Evolutionary conservation across 2,329 filamentous ascomycete species (phyloP), one percentile per base, ranked within the genome.

Genomic region (Ascochyta lentis): DNA sequence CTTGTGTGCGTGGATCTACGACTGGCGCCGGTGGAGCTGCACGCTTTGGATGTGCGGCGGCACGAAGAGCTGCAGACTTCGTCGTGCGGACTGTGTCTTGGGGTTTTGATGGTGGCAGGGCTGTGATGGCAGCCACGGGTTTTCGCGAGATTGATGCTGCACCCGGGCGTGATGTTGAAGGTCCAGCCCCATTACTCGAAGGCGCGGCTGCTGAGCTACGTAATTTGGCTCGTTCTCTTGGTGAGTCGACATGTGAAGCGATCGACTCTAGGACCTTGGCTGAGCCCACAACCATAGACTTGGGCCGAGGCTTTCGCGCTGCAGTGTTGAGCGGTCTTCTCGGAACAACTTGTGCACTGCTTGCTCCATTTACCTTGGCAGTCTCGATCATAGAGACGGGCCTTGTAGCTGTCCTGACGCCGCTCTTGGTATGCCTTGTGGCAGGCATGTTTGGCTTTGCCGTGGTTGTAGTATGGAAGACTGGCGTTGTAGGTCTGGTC

Each of bases 261-360:
- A 56, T 16, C 2, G 47, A 29, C 31, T 56, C 53, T 6, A 51
- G 26, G 1, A 56, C 12, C 12, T 51, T 56, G 6, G 47, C 47
- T 12, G 42, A 47, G 12, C 53, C 47, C n/a, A 51, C 31, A 9
- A 56, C 33, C 53, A 56, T 56, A n/a, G 47, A 50, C n/a, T 56
- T 56, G 6, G 53, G 53, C 37, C 53, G 23, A 3, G 53, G 53
- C 26, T 56, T 56, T 9, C 53, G 47, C 23, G 38, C 26, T 38
- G 47, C 47, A 24, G 47, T 43, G 23, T 37, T 50, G 15, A 50
- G 41, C 13, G 33, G 31, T 24, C 42, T 46, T 6, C 42, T 40
- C 8, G 42, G 29, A 16, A 42, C 47, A 24, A 24, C 37, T 15
- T 42, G 29, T 15, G 53, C 22, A n/a, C 10, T 41, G 19, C 10